These are phyloP conservation scores for Phytophthora pinifolia DNA, from an alignment of 352 stramenopile genomes.

Conservation along the genomic window DNA sequence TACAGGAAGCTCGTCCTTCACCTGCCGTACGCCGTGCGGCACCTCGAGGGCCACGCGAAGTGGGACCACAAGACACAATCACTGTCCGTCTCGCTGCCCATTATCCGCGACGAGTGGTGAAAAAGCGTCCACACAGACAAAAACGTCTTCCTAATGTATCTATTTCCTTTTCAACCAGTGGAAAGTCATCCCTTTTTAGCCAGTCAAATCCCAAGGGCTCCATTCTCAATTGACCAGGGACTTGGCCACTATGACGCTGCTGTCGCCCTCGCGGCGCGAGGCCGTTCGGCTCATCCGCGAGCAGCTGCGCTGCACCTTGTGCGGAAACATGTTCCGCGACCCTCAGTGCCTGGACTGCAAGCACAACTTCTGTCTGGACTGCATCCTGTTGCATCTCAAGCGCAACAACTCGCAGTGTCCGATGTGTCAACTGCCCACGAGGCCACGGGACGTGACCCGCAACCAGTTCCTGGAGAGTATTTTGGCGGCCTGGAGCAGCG, in stretches of 20 bases:
- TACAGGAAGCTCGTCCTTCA: slow-evolving; percentile 66
- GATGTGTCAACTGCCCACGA: slow-evolving; percentile 69
- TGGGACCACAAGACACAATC: slow-evolving; percentile 58
- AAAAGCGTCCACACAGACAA: not conserved
- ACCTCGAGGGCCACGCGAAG: slow-evolving; percentile 71
- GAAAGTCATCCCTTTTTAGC: slow-evolving; percentile 1
- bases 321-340: slow-evolving; percentile 73
- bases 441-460: slow-evolving; percentile 74
- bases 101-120: slow-evolving; percentile 78
- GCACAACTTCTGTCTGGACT: slow-evolving; percentile 85
- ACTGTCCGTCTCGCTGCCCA: slow-evolving; percentile 68
- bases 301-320: slow-evolving; percentile 76
- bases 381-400: slow-evolving; percentile 66
- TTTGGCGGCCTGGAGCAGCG: slow-evolving; percentile 67
- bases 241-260: slow-evolving; percentile 46
- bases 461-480: slow-evolving; percentile 89
- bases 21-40: slow-evolving; percentile 69
- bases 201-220: slow-evolving; percentile 12
- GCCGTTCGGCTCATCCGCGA: slow-evolving; percentile 78
- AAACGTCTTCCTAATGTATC: slow-evolving; percentile 2
- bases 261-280: slow-evolving; percentile 52
- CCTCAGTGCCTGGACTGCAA: slow-evolving; percentile 87
- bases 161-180: not conserved
- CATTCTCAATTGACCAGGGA: not conserved
- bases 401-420: slow-evolving; percentile 65